Conservation (phyloP, 2,329 filamentous ascomycete species). For the Trichoderma sp. region DNA sequence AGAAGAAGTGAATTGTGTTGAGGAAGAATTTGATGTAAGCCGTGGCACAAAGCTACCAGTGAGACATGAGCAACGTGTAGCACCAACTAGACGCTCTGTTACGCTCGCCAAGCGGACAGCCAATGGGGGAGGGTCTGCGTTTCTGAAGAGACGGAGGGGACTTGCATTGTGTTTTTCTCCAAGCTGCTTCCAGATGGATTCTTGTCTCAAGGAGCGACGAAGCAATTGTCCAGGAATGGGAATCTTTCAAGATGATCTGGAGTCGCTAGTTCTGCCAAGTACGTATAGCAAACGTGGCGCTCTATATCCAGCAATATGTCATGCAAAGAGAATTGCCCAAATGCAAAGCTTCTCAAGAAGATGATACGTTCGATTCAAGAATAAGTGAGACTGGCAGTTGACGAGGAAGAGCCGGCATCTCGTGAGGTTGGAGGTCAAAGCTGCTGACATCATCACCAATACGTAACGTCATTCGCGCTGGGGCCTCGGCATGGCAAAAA, state of each 20-base stretch:
- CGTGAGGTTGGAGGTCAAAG: conserved; percentile 6
- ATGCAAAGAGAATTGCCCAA: background rate
- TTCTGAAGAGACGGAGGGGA: background rate
- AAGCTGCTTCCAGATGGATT: background rate
- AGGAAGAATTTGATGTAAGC: background rate
- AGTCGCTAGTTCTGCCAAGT: background rate
- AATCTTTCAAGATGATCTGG: no score
- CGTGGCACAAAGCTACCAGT: background rate
- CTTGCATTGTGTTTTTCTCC: conserved; percentile 3
- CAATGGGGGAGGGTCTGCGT: background rate
- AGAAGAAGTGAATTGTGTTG: background rate
- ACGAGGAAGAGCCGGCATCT: background rate
- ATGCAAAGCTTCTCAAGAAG: background rate
- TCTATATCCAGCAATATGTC: background rate
- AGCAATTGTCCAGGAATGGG: background rate
- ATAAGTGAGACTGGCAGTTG: background rate
- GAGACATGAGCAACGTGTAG: conserved; percentile 5
- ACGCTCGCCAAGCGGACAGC: background rate
- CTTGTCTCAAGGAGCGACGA: background rate
- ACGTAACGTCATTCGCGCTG: conserved; percentile 8
- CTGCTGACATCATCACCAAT: conserved; percentile 23
- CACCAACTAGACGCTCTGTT: conserved; percentile 6
- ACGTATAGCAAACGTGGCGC: background rate
- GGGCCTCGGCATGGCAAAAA: background rate
- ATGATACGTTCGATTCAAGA: background rate